Conservation (phyloP, 2,329 filamentous ascomycete species). For the Emergomyces orientalis region DNA sequence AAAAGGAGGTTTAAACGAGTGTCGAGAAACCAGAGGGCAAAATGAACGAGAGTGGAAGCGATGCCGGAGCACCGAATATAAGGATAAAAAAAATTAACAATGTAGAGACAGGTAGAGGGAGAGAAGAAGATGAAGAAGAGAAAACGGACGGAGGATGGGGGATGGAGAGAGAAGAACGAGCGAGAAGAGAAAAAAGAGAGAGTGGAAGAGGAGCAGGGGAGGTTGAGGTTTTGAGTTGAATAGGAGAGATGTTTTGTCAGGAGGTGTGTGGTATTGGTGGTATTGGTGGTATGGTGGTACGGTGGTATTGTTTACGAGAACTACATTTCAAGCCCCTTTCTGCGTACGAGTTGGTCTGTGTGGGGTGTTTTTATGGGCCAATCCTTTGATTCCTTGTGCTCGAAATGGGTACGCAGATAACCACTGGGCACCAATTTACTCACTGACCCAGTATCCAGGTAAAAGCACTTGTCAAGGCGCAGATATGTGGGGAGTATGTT, state of each 20-base stretch:
- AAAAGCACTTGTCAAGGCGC: too few species aligned
- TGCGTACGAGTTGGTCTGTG: neutral
- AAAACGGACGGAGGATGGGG: neutral
- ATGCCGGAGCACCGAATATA: constrained; percentile 6
- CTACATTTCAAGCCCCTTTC: neutral
- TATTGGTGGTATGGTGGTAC: neutral
- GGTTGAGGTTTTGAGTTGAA: neutral
- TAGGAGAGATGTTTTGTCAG: neutral
- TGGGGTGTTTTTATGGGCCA: neutral
- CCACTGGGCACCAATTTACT: neutral
- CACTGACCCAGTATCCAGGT: neutral
- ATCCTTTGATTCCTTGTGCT: neutral
- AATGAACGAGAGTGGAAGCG: constrained; percentile 5
- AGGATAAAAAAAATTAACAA: constrained; percentile 10
- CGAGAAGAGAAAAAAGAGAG: neutral
- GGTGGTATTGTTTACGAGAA: neutral
- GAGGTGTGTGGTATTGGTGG: neutral
- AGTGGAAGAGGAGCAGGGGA: too few species aligned
- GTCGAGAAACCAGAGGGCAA: constrained; percentile 13
- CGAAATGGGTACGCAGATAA: too few species aligned
- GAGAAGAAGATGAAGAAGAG: constrained; percentile 4
- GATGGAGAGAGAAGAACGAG: neutral
- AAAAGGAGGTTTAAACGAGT: constrained; percentile 15
- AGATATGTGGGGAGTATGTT: too few species aligned
- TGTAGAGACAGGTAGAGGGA: constrained; percentile 5